Conservation (phyloP, 75 land plant genomes). For the Cryptomeria japonica region DNA sequence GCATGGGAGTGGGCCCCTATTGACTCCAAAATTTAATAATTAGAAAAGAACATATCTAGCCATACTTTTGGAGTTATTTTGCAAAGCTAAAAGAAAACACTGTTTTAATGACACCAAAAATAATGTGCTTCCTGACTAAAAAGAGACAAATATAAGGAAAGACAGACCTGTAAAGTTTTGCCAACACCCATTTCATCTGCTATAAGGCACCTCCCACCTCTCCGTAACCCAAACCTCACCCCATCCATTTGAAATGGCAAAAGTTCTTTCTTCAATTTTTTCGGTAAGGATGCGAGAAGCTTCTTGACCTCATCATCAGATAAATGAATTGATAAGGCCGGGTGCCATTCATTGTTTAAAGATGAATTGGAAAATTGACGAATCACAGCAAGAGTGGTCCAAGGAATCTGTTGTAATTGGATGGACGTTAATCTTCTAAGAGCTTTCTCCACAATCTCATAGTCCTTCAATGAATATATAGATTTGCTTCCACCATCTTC, state of each 20-base stretch:
- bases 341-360: conserved; percentile 43
- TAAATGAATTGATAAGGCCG: conserved; percentile 59
- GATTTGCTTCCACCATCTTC: conserved; percentile 27
- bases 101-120: not conserved
- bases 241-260: conserved; percentile 95
- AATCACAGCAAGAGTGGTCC: conserved; percentile 56
- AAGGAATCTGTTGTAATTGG: conserved; percentile 70
- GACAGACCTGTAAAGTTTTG: conserved; percentile 83
- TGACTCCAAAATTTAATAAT: too few species aligned
- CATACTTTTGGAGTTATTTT: not conserved
- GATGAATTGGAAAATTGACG: conserved; percentile 45
- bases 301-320: conserved; percentile 67
- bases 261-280: conserved; percentile 44
- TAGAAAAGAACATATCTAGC: not conserved
- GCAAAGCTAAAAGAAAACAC: not conserved
- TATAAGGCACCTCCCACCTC: conserved; percentile 90
- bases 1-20: too few species aligned
- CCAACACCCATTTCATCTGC: conserved; percentile 99
- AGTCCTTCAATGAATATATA: conserved; percentile 58
- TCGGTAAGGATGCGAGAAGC: conserved; percentile 47
- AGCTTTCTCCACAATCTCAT: conserved; percentile 51
- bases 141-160: not conserved
- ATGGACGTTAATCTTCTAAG: conserved; percentile 45
- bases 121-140: not conserved
- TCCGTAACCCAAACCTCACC: conserved; percentile 73